Base-by-base conservation (phyloP, 2,329 filamentous ascomycete genomes). In the Epichloe sp. region DNA sequence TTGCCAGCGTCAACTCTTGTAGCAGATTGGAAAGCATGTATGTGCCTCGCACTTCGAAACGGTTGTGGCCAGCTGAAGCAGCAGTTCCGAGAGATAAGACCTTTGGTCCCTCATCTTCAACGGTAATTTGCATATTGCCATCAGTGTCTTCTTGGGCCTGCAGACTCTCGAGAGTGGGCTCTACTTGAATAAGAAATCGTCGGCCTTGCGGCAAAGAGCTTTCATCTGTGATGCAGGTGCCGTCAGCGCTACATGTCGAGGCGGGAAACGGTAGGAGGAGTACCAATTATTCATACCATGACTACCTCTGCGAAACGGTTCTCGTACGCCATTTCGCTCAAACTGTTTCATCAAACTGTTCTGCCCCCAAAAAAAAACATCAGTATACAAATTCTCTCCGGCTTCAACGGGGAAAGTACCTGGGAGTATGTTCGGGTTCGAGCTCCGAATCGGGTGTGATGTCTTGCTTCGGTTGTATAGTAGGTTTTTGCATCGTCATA, bases 21-120 rank as follows among this genome's bases (percentile, higher is more conserved):
- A 97, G 76, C 44, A 97, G 80, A 65, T 97, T 98, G 55, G 91
- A 95, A 53, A 98, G 79, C 85, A 95, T 94, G 68, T 98, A 98
- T 35, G 88, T 97, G 61, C 93, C 93, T 57, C 91, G 86, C 55
- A 98, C 80, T 64, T 97, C 90, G 67, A 91, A 89, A 56, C 83
- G 82, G 62, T 90, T 91, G 71, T 86, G 81, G 42, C 90, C 91
- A 58, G 86, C 88, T 37, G 90, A 96, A 21, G 80, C 84, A 31
- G 86, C 85, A 3, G 91, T 96, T 56, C 88, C 86, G 38, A 97
- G 73, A 38, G 86, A 84, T 50, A 96, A 77, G 44, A 88, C 84
- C 77, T 97, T 98, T 47, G 93, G 91, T 0, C 93, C 93, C 56
- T 80, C 79, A 69, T 98, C 93, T 63, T 97, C 93, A 60, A 97